phyloP scores from a whole-genome alignment of 352 stramenopile species.

The Blastocystis sp. region DNA sequence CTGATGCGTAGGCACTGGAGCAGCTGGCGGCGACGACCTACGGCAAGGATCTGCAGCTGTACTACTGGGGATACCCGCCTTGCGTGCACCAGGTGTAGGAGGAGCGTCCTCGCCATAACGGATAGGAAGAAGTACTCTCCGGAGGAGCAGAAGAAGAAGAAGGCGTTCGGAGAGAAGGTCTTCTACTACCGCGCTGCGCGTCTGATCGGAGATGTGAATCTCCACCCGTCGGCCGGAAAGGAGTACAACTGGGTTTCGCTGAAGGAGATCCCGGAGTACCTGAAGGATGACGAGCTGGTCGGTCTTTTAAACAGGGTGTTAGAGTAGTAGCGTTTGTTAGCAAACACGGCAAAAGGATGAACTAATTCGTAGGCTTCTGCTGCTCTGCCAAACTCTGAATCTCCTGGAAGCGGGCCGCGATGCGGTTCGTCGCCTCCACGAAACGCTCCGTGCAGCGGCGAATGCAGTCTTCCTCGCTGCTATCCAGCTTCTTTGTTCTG shows the following conservation, averaged over 20 bases:
- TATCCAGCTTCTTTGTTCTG: conserved; percentile 29
- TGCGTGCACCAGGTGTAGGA: conserved; percentile 34
- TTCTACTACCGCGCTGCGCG: conserved; percentile 62
- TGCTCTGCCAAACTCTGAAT: conserved; percentile 10
- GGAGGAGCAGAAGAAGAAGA: conserved; percentile 32
- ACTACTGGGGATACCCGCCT: conserved; percentile 55
- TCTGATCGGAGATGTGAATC: conserved; percentile 46
- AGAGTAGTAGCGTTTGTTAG: conserved; percentile 31
- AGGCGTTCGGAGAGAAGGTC: conserved; percentile 59
- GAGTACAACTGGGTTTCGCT: conserved; percentile 54
- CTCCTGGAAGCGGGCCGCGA: conserved; percentile 24
- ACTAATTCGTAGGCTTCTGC: not conserved
- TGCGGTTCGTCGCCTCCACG: conserved; percentile 37
- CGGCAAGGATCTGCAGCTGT: conserved; percentile 51
- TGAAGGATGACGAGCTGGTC: conserved; percentile 47
- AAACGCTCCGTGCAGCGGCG: not conserved
- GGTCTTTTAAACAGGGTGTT: conserved; percentile 62
- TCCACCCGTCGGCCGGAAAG: conserved; percentile 33
- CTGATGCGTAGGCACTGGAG: conserved; percentile 37
- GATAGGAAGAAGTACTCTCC: conserved; percentile 26
- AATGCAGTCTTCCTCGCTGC: conserved; percentile 31
- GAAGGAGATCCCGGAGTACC: conserved; percentile 62
- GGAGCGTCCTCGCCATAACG: not conserved
- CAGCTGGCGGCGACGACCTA: conserved; percentile 33
- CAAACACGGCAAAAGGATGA: conserved; percentile 18